Evolutionary conservation across 192 early-diverging fungal species (phyloP), one percentile per base, ranked within the genome.

Genomic region (Geosiphon pyriformis): DNA sequence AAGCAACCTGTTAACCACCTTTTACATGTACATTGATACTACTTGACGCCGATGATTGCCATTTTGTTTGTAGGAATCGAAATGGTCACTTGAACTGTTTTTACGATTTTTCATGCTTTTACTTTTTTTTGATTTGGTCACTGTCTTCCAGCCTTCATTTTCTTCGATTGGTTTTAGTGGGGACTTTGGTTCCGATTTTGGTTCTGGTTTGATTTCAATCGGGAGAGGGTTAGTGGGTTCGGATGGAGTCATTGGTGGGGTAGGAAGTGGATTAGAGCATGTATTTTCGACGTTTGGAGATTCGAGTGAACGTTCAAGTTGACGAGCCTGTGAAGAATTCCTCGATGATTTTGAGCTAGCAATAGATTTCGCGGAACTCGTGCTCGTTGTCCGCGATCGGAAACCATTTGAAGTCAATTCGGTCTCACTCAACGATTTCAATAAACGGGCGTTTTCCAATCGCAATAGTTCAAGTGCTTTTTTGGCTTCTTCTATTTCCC

Each of bases 1-100:
- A n/a, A n/a, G n/a, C n/a, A n/a, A n/a, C 82, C 34, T 75, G 15
- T 42, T 42, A 42, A 42, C 7, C 37, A 6, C 37, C 7, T 6
- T 15, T 42, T 42, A 42, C 37, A 42, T 42, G 7, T 15, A 42
- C 37, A 42, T 42, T 6, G 37, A 42, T 15, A 42, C 37, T 42
- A 42, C 37, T 42, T 42, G 37, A 6, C 37, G 37, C 37, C 37
- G 37, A 42, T 15, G 37, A 42, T 42, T 42, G 37, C 15, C 15
- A 10, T 15, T 15, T 6, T 42, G 37, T 6, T 42, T 42, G 37
- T 42, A 42, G n/a, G n/a, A n/a, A n/a, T n/a, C n/a, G n/a, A n/a
- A n/a, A n/a, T n/a, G n/a, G n/a, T n/a, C n/a, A n/a, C n/a, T n/a
- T n/a, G n/a, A n/a, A 42, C 15, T 42, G 15, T 42, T 42, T 42